Evolutionary conservation across 2,329 filamentous ascomycete species (phyloP), one percentile per base, ranked within the genome.

Genomic region (Alternaria viburni): DNA sequence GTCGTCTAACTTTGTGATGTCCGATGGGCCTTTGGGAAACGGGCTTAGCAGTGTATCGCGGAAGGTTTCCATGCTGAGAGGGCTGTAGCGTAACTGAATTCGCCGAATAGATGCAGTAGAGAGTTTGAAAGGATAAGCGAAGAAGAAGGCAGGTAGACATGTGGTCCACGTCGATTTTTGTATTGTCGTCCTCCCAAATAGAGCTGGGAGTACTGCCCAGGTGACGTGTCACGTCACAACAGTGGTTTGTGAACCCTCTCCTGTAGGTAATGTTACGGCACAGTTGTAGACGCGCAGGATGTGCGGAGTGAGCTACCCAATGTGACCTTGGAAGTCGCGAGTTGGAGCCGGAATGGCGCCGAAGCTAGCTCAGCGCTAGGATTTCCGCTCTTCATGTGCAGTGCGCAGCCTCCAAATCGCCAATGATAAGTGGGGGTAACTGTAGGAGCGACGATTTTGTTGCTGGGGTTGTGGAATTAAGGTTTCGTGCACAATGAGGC

Each of bases 21-120:
- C 47, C 3, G 59, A 28, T 26, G 54, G 54, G 41, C 59, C 59
- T 12, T 57, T 57, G 36, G 59, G 59, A 8, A 43, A 41, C 12
- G 47, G 23, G 59, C 54, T 49, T 13, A 62, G 54, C 10, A 54
- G 47, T 8, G 36, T 15, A 46, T 61, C 59, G 30, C 59, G 59
- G 19, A 61, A 41, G 10, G 49, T 11, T 25, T 61, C 15, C 59
- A 61, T 57, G 0, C 30, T 28, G 0, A 13, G 26, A 11, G 30
- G 12, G 43, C 25, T 25, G 43, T 32, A 44, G 26, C 25, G 5
- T 47, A 6, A 36, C 4, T 36, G 32, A 1, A 36, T 9, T 3
- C 32, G 32, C 15, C 32, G 15, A 36, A 36, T 0, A 36, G 15
- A 36, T 36, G 32, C 32, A 36, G 32, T 36, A 36, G 32, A 36